These are phyloP conservation scores for Blastobotrys americana DNA, from an alignment of 805 yeast genomes.

Conservation along the genomic window DNA sequence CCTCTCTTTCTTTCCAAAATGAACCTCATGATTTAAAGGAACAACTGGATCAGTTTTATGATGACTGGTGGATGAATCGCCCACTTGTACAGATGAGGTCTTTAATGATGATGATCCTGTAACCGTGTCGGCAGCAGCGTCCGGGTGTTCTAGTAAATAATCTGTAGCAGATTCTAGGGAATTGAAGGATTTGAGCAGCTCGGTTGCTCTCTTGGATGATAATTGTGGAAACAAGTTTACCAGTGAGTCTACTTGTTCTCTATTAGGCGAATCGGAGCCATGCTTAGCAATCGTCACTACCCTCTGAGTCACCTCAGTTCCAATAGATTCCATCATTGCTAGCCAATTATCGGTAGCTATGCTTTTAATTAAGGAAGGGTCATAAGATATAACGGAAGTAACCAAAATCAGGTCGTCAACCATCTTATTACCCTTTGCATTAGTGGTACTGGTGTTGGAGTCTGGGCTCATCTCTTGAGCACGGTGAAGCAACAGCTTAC, in stretches of 20 bases:
- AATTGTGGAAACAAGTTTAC: slow-evolving; percentile 65
- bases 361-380: slow-evolving; percentile 2
- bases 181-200: slow-evolving; percentile 42
- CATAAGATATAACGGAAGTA: slow-evolving; percentile 8
- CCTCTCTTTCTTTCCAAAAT: slow-evolving; percentile 25
- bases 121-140: slow-evolving; percentile 30
- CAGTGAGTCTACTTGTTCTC: slow-evolving; percentile 35
- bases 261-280: slow-evolving; percentile 3
- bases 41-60: too few species aligned
- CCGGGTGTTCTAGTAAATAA: slow-evolving; percentile 57
- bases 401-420: background rate
- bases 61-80: slow-evolving; percentile 28
- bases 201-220: slow-evolving; percentile 39
- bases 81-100: too few species aligned
- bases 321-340: slow-evolving; percentile 8
- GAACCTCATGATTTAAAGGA: background rate
- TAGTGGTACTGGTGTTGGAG: background rate
- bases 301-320: slow-evolving; percentile 7
- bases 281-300: slow-evolving; percentile 5
- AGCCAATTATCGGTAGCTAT: slow-evolving; percentile 14
- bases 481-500: slow-evolving; percentile 7
- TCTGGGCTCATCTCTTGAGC: background rate
- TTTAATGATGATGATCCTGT: background rate
- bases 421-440: too few species aligned
- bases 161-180: slow-evolving; percentile 54